phyloP scores from a whole-genome alignment of 345 rosid species.

The Rhodamnia rubescens region DNA sequence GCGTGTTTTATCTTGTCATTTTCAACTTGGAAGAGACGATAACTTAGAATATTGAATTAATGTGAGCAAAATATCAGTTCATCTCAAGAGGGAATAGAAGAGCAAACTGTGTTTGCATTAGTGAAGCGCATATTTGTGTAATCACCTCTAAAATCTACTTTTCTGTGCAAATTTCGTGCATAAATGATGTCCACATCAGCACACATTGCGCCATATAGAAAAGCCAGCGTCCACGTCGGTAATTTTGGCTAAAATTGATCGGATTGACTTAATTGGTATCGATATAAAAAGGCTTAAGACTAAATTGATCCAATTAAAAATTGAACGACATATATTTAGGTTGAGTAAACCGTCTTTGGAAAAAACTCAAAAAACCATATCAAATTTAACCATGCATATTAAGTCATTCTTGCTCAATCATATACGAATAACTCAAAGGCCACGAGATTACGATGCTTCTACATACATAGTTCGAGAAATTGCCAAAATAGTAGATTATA shows the following conservation, averaged over 20 bases:
- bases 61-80: neutral
- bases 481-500: fast-evolving
- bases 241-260: no score
- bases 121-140: neutral
- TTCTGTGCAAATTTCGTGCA: neutral
- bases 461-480: neutral
- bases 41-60: neutral
- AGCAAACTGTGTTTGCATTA: neutral
- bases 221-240: no score
- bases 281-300: no score
- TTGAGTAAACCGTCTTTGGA: fast-evolving
- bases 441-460: neutral
- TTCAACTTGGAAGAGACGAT: neutral
- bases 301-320: neutral
- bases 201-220: no score
- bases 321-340: neutral
- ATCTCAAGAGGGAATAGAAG: neutral
- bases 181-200: no score
- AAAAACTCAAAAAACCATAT: neutral
- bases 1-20: neutral
- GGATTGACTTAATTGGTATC: no score
- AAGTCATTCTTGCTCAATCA: neutral
- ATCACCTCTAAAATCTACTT: neutral
- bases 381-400: neutral
- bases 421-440: neutral